Evolutionary conservation across 352 stramenopile species (phyloP).

Genomic region (Thraustochytrium sp.): DNA sequence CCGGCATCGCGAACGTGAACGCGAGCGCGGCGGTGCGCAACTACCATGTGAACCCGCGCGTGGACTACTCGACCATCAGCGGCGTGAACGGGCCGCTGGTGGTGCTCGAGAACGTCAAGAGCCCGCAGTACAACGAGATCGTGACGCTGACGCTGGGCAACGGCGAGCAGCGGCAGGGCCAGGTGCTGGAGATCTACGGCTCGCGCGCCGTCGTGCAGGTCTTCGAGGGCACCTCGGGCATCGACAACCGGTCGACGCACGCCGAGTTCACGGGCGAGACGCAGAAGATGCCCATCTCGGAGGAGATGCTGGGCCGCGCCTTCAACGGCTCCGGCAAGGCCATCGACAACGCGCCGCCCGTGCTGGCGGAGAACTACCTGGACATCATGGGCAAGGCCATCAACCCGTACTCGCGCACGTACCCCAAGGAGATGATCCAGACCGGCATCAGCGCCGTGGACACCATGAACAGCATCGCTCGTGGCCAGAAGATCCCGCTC

Average conservation of each 20-base stretch:
- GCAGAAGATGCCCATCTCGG: conserved; percentile 94
- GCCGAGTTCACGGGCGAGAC: conserved; percentile 98
- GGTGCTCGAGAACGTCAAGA: conserved; percentile 98
- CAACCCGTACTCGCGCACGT: conserved; percentile 96
- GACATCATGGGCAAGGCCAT: conserved; percentile 99
- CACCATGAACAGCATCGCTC: conserved; percentile 99
- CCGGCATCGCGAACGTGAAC: conserved; percentile 45
- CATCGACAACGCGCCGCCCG: conserved; percentile 91
- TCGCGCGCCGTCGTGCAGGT: conserved; percentile 91
- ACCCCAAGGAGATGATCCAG: conserved; percentile 99
- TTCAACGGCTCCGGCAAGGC: conserved; percentile 97
- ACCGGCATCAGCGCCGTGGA: conserved; percentile 99
- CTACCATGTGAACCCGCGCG: conserved; percentile 56
- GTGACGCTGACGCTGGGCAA: conserved; percentile 94
- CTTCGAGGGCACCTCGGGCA: conserved; percentile 96
- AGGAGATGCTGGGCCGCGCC: conserved; percentile 94
- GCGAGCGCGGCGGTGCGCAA: conserved; percentile 56
- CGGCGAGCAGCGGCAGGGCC: conserved; percentile 83
- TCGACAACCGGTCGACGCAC: conserved; percentile 96
- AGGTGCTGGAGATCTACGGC: conserved; percentile 91
- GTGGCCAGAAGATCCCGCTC: conserved; percentile 99
- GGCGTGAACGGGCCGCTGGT: conserved; percentile 97
- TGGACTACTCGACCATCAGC: conserved; percentile 93
- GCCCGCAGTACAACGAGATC: conserved; percentile 96
- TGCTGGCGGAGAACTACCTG: conserved; percentile 96